Conservation (phyloP, 164 flowering plant genomes). For the Liriodendron chinense region DNA sequence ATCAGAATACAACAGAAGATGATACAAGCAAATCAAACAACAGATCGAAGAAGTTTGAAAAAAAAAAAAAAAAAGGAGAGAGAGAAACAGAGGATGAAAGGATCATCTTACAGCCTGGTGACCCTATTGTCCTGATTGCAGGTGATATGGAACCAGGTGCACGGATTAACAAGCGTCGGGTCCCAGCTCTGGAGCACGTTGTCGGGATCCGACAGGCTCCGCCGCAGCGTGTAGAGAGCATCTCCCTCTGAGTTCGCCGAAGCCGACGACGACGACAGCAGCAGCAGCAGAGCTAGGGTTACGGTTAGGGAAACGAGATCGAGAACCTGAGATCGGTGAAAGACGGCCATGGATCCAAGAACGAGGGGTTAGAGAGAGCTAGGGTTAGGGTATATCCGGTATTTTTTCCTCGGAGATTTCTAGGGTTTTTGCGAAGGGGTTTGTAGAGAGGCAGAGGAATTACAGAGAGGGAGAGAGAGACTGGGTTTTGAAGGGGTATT, state of each 20-base stretch:
- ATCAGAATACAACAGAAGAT: too few relatives aligned
- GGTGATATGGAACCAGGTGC: slow-evolving; percentile 92
- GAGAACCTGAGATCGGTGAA: background rate
- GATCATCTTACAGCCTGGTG: slow-evolving; percentile 60
- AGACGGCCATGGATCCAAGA: background rate
- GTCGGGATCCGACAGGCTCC: slow-evolving; percentile 74
- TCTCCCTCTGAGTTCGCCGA: slow-evolving; percentile 68
- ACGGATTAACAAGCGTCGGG: slow-evolving; percentile 81
- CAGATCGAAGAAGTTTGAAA: background rate
- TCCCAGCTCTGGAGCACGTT: slow-evolving; percentile 95
- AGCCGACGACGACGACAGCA: slow-evolving; percentile 7
- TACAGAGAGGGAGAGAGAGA: background rate
- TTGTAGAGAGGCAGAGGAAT: background rate
- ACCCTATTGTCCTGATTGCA: slow-evolving; percentile 80
- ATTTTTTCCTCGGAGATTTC: background rate
- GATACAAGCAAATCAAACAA: too few relatives aligned
- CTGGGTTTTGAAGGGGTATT: background rate
- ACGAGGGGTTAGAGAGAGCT: background rate
- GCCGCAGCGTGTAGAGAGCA: slow-evolving; percentile 61
- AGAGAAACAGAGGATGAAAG: background rate
- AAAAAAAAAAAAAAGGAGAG: background rate
- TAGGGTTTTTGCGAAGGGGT: background rate
- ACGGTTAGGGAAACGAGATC: background rate
- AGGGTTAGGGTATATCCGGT: background rate
- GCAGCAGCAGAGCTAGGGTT: background rate